phyloP scores from a whole-genome alignment of 2,329 filamentous ascomycete species.

The Phaeoacremonium minimum region DNA sequence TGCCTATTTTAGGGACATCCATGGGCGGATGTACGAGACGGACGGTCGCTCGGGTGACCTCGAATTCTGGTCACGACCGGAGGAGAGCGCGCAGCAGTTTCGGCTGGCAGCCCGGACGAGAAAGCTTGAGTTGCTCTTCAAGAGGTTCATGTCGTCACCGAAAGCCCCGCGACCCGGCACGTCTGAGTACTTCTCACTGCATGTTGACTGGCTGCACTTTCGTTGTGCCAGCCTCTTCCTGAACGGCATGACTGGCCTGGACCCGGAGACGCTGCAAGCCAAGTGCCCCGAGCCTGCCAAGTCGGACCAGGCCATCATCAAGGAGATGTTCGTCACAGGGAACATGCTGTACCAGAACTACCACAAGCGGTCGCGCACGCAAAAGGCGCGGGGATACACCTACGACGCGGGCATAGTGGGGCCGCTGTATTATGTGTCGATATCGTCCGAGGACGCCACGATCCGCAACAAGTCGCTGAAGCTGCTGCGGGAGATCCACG shows the following conservation, averaged over 20 bases:
- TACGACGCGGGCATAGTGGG: slow-evolving; percentile 7
- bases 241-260: slow-evolving; percentile 4
- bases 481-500: slow-evolving; percentile 5
- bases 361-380: not conserved
- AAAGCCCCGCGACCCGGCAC: slow-evolving; percentile 6
- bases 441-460: slow-evolving; percentile 1
- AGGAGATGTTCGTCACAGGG: slow-evolving; percentile 1
- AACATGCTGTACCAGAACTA: not conserved
- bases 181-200: slow-evolving; percentile 9
- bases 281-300: not conserved
- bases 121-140: slow-evolving; percentile 10
- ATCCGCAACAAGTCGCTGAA: slow-evolving; percentile 6
- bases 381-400: slow-evolving; percentile 2
- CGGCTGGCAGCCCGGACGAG: slow-evolving; percentile 10
- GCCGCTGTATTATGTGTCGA: slow-evolving; percentile 11
- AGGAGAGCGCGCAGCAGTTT: slow-evolving; percentile 13
- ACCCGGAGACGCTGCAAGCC: not conserved
- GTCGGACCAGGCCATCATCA: not conserved
- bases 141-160: slow-evolving; percentile 8
- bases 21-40: slow-evolving; percentile 14
- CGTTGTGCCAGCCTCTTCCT: slow-evolving; percentile 12
- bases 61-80: slow-evolving; percentile 14
- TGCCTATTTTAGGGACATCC: slow-evolving; percentile 13
- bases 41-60: not conserved
- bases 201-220: slow-evolving; percentile 14